phyloP scores from a whole-genome alignment of 441 rosid genomes.

The Erodium trifolium region DNA sequence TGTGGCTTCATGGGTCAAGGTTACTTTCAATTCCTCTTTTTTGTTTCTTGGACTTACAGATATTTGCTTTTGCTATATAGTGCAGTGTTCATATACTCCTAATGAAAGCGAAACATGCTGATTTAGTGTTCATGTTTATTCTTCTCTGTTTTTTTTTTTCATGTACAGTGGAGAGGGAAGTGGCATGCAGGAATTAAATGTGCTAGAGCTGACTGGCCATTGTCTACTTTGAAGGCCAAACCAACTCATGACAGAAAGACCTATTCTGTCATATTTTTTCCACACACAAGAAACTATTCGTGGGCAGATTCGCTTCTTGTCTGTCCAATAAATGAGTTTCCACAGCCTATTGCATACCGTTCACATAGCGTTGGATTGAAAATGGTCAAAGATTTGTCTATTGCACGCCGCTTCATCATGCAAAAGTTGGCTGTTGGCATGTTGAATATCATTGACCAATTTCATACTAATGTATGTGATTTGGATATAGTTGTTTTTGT shows the following conservation, averaged over 20 bases:
- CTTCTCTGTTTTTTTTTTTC: constrained; percentile 21
- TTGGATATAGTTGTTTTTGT: constrained; percentile 5
- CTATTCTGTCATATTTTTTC: constrained; percentile 84
- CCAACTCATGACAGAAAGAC: constrained; percentile 91
- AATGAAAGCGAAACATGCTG: constrained; percentile 10
- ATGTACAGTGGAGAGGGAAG: constrained; percentile 90
- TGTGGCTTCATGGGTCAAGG: constrained; percentile 98
- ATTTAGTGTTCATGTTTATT: constrained; percentile 19
- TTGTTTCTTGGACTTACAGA: constrained; percentile 6
- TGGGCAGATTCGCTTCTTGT: constrained; percentile 96
- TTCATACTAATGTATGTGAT: constrained; percentile 59
- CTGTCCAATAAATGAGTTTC: constrained; percentile 61
- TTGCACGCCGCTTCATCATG: constrained; percentile 78
- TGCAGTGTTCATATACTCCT: constrained; percentile 7
- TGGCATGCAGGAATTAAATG: constrained; percentile 98
- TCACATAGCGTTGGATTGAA: constrained; percentile 67
- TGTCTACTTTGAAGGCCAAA: constrained; percentile 81
- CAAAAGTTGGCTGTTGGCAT: constrained; percentile 79
- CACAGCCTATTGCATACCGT: constrained; percentile 82
- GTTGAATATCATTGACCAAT: constrained; percentile 81
- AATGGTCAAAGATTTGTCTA: constrained; percentile 75
- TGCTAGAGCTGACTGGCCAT: constrained; percentile 88
- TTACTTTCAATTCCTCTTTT: constrained; percentile 23
- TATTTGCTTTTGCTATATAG: constrained; percentile 5
- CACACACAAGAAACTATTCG: constrained; percentile 92